These are phyloP conservation scores for Eucalyptus caleyi DNA, from an alignment of 345 rosid genomes.

Conservation along the genomic window DNA sequence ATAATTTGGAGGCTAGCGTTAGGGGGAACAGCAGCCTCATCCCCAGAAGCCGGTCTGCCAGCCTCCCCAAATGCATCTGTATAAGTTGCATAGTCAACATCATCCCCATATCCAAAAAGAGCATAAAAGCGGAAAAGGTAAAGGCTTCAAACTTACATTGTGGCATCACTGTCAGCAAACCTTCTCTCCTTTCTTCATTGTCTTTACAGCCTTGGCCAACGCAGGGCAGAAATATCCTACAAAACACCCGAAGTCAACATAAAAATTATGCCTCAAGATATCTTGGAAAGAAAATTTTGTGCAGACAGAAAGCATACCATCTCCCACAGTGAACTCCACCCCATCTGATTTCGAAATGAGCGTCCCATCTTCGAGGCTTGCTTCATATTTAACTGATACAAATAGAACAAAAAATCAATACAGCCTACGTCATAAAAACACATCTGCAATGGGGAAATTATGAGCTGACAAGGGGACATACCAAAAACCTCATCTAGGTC, in stretches of 20 bases:
- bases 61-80: slow-evolving; percentile 5
- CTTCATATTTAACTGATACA: slow-evolving; percentile 1
- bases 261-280: neutral
- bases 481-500: slow-evolving; percentile 11
- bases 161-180: neutral
- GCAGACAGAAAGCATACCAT: neutral
- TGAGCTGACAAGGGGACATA: neutral
- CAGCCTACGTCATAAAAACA: neutral
- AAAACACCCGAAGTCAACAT: neutral
- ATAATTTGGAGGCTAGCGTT: neutral
- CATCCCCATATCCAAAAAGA: neutral
- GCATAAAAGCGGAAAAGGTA: neutral
- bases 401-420: neutral
- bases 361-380: neutral
- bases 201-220: neutral
- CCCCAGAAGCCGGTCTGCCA: neutral
- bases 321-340: slow-evolving; percentile 1
- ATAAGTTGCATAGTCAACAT: neutral
- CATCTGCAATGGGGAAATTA: neutral
- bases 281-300: neutral
- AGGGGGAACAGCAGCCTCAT: neutral
- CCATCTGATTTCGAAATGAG: slow-evolving; percentile 1
- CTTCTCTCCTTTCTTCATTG: slow-evolving; percentile 8
- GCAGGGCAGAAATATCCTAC: slow-evolving; percentile 6
- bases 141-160: neutral